phyloP scores from a whole-genome alignment of 2,329 filamentous ascomycete genomes.

The Neobulgaria alba region DNA sequence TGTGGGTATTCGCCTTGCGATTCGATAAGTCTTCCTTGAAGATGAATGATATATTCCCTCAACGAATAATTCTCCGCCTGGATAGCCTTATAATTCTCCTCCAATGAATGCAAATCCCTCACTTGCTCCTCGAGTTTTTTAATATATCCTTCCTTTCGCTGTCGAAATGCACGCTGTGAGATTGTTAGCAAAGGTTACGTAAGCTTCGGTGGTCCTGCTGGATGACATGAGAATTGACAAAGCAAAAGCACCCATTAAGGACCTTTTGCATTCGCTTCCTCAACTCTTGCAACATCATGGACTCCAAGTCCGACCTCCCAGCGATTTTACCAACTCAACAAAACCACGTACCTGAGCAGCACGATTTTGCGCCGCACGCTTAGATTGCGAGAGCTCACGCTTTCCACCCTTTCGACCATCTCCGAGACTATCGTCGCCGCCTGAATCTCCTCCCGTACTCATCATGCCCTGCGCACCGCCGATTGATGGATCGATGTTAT shows the following conservation, averaged over 20 bases:
- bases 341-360: conserved; percentile 76
- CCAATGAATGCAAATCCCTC: conserved; percentile 67
- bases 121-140: conserved; percentile 95
- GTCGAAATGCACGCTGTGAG: conserved; percentile 81
- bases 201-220: conserved; percentile 21
- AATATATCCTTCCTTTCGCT: conserved; percentile 96
- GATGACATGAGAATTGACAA: conserved; percentile 33
- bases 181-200: conserved; percentile 20
- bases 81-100: conserved; percentile 68
- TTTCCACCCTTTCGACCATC: conserved; percentile 68
- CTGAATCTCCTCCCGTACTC: conserved; percentile 24
- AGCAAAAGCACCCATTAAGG: conserved; percentile 25
- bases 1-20: conserved; percentile 76
- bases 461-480: conserved; percentile 24
- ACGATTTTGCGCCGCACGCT: conserved; percentile 91
- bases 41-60: conserved; percentile 83
- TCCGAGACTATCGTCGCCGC: conserved; percentile 24
- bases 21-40: conserved; percentile 82
- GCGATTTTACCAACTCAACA: conserved; percentile 5
- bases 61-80: conserved; percentile 85
- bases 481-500: conserved; percentile 31
- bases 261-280: conserved; percentile 19
- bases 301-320: neutral
- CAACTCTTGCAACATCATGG: conserved; percentile 3
- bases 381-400: conserved; percentile 87